These are phyloP conservation scores for Xylariaceae sp. DNA, from an alignment of 2,329 filamentous ascomycete species.

Conservation along the genomic window DNA sequence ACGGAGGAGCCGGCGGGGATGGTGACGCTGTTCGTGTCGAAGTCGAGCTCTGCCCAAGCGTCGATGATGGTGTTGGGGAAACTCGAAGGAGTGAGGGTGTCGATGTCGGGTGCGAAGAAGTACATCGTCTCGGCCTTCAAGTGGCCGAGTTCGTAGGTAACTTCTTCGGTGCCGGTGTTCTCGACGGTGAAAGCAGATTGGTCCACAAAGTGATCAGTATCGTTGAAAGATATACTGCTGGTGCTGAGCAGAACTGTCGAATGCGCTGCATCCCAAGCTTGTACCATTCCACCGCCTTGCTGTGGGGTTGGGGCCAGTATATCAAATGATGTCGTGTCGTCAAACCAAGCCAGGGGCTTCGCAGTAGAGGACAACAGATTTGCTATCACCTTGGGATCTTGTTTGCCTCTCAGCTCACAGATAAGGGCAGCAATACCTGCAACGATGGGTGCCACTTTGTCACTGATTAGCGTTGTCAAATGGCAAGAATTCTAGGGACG, in stretches of 20 bases:
- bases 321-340: no score
- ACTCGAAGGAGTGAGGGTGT: slow-evolving; percentile 2
- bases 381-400: no score
- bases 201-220: slow-evolving; percentile 34
- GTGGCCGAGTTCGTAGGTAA: slow-evolving; percentile 34
- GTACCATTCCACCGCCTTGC: slow-evolving; percentile 38
- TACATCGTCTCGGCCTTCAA: slow-evolving; percentile 35
- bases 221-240: slow-evolving; percentile 38
- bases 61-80: slow-evolving; percentile 13
- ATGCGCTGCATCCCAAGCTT: slow-evolving; percentile 36
- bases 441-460: no score
- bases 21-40: slow-evolving; percentile 10
- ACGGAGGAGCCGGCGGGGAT: background rate
- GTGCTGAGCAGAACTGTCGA: slow-evolving; percentile 32
- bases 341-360: no score
- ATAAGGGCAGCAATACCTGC: no score
- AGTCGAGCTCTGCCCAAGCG: slow-evolving; percentile 7
- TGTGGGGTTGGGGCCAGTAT: slow-evolving; percentile 34
- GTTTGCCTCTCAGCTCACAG: no score
- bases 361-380: no score
- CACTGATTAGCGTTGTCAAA: no score
- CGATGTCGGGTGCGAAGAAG: slow-evolving; percentile 19
- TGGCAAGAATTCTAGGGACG: no score
- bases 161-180: slow-evolving; percentile 32
- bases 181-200: slow-evolving; percentile 32